Base-by-base conservation (phyloP, 2,329 filamentous ascomycete genomes). In the Lasiodiplodia hormozganensis region DNA sequence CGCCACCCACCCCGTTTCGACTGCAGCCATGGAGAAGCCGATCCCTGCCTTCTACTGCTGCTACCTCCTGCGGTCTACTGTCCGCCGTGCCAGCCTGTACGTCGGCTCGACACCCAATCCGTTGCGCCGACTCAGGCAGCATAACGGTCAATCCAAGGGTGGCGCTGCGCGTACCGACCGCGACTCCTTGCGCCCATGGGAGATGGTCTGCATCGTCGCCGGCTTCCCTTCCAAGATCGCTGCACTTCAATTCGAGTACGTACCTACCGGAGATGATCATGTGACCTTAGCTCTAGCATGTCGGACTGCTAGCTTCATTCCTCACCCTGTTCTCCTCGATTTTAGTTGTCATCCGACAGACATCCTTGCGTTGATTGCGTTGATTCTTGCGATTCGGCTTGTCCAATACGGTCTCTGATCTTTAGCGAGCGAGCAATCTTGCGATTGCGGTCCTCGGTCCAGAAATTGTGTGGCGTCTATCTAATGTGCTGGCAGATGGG, bases 81-180 rank as follows among this genome's bases (percentile, higher is more conserved):
- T 94, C 11, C 86, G 88, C 56, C 89, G 89, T 76, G 18, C 23
- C 4, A 85, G 87, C 34, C 88, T 87, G 56, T 99, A 99, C 79
- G 91, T 98, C 67, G 96, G 96, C 65, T 97, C 93, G 53, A 98
- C 96, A 0, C 94, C 94, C 0, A 89, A 97, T 76, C 95, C 96
- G 52, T 89, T 89, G 1, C 87, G 95, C 69, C 91, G 96, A 16
- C 85, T 98, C 28, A 89, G 89, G 70, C 96, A 98, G 78, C 96
- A 99, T 81, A 99, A 99, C 85, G 96, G 96, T 65, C 83, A 89
- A 62, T 85, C 86, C 38, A 91, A 89, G 76, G 96, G 96, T 64
- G 96, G 96, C 43, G 96, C 96, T 36, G 88, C 85, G 36, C 87
- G 90, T 57, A 99, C 96, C 0, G 87, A 90, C 12, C 86, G 87